Conservation (phyloP, 108 stramenopile species). For the Tribonema minus region DNA sequence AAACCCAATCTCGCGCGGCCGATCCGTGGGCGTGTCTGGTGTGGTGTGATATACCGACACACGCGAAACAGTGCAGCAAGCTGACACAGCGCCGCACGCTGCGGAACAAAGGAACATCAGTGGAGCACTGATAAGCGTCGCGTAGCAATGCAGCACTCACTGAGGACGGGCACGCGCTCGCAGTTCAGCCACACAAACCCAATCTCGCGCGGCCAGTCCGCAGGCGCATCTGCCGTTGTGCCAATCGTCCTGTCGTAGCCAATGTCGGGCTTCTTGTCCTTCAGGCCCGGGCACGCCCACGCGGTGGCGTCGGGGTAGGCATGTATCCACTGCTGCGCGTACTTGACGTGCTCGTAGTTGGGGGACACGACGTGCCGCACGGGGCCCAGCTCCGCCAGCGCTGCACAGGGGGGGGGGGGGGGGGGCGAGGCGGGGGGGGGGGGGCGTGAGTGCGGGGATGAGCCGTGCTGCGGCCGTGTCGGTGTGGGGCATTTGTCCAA, state of each 20-base stretch:
- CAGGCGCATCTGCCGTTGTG: background rate
- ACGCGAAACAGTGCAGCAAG: no score
- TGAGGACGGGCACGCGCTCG: background rate
- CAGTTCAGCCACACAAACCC: background rate
- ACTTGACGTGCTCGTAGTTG: slow-evolving; percentile 44
- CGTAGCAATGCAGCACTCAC: no score
- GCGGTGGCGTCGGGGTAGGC: slow-evolving; percentile 28
- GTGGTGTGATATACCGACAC: no score
- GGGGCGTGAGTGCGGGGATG: no score
- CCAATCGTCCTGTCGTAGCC: slow-evolving; percentile 2
- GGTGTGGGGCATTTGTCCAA: no score
- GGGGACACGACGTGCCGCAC: slow-evolving; percentile 35
- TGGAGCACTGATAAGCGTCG: no score
- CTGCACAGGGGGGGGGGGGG: no score
- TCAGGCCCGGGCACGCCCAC: slow-evolving; percentile 29
- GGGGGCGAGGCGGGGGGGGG: no score
- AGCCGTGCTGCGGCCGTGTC: no score
- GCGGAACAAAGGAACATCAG: no score
- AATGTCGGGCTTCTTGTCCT: slow-evolving; percentile 20
- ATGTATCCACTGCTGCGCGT: slow-evolving; percentile 24
- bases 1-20: background rate
- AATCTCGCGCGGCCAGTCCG: background rate
- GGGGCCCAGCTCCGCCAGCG: slow-evolving; percentile 27
- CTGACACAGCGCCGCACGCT: no score
- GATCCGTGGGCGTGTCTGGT: background rate